Conservation (phyloP, 1,284 basidiomycete genomes). For the Ganoderma sp. region DNA sequence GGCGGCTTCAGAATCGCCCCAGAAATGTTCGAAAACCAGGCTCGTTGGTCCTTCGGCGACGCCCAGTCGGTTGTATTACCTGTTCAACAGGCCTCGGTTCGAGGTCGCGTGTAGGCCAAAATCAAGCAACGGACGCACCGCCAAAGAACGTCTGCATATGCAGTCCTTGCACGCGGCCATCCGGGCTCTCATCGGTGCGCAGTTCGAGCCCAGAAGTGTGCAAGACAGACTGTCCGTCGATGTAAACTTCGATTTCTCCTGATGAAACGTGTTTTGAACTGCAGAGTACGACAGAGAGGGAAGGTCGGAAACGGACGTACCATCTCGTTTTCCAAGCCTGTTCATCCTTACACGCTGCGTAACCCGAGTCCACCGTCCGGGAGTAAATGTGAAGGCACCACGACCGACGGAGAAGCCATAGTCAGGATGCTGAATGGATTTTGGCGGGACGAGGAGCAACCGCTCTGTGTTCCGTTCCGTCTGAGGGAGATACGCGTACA, state of each 20-base stretch:
- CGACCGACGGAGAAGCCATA: conserved; percentile 67
- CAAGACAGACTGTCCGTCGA: conserved; percentile 59
- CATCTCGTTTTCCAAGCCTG: conserved; percentile 51
- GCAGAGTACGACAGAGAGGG: background rate
- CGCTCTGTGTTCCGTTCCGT: conserved; percentile 48
- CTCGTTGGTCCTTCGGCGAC: conserved; percentile 64
- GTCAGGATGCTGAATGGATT: conserved; percentile 55
- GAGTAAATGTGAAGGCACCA: conserved; percentile 53
- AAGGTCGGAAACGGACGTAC: conserved; percentile 36
- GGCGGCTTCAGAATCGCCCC: conserved; percentile 44
- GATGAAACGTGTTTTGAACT: background rate
- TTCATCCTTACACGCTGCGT: conserved; percentile 72
- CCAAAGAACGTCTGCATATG: conserved; percentile 82
- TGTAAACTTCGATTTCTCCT: conserved; percentile 65
- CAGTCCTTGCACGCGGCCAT: conserved; percentile 58
- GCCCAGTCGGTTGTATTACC: conserved; percentile 65
- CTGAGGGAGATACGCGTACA: conserved; percentile 65
- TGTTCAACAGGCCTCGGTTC: conserved; percentile 33
- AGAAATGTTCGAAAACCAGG: conserved; percentile 69
- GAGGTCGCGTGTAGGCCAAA: background rate
- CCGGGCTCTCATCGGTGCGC: conserved; percentile 45
- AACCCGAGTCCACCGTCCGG: conserved; percentile 62
- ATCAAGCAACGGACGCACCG: conserved; percentile 45
- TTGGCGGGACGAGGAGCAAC: conserved; percentile 56
- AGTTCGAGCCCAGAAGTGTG: conserved; percentile 50